Base-by-base conservation (phyloP, 1,139 yeast species). In the Meyerozyma carpophila region DNA sequence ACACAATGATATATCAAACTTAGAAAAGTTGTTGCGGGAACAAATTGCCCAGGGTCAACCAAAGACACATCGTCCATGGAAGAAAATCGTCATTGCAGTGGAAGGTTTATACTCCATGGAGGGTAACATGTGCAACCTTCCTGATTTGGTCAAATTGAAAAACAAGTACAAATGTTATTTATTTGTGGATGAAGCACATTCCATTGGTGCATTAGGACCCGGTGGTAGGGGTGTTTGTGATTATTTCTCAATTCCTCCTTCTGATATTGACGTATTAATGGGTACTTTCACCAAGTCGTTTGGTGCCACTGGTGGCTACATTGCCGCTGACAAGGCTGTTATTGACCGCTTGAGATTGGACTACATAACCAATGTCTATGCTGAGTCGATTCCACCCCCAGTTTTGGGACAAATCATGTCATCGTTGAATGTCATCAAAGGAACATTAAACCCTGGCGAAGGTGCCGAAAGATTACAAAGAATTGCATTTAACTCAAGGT, bases 41-140 rank as follows among this genome's bases (percentile, higher is more conserved):
- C 88, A 88, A 55, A 94, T 93, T 56, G 84, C 95, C 18, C 95
- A 89, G 63, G 99, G 99, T 47, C 98, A 93, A 70, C 95, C 98
- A 43, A 86, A 89, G 61, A 82, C 94, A 18, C 97, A 91, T 62
- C 85, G 98, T 52, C 98, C 99, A 5, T 93, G 98, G 98, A 84
- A 83, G 56, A 94, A 93, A 66, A 93, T 93, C 49, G 66, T 94
- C 51, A 80, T 93, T 53, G 94, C 95, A 44, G 95, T 93, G 40
- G 99, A 93, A 71, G 99, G 98, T 42, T 75, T 93, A 52, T 93
- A 88, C 62, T 88, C 97, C 16, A 93, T 93, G 99, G 99, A 93
- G 68, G 99, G 99, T 55, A 90, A 95, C 50, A 75, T 90, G 80
- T 82, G 90, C 62, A 85, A 93, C 60, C 73, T 93, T 54, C 97